Evolutionary conservation across 2,329 filamentous ascomycete species (phyloP).

Genomic region (Colletotrichum nymphaeae): DNA sequence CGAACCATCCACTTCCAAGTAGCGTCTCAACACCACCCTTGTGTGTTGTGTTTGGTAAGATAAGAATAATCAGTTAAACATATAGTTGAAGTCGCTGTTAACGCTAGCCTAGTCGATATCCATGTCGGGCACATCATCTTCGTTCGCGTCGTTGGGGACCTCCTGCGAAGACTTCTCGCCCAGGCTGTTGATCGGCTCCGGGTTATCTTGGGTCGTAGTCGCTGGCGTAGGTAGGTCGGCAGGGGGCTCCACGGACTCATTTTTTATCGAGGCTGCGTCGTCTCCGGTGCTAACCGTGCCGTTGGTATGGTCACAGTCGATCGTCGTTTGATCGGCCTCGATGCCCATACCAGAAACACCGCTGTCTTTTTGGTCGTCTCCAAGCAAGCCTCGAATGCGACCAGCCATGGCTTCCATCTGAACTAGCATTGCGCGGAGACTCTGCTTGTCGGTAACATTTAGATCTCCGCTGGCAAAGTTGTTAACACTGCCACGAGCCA

Average conservation of each 20-base stretch:
- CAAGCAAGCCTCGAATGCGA: conserved; percentile 55
- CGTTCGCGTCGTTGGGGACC: conserved; percentile 4
- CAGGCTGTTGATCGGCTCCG: conserved; percentile 37
- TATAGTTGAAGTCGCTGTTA: neutral
- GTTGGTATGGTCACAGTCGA: conserved; percentile 31
- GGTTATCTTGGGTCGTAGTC: conserved; percentile 43
- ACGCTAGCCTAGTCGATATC: conserved; percentile 48
- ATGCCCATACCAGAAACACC: neutral
- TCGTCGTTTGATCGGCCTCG: neutral
- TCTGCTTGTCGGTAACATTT: conserved; percentile 53
- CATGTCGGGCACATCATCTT: conserved; percentile 52
- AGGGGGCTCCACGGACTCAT: conserved; percentile 29
- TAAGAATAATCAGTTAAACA: neutral
- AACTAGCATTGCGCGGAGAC: conserved; percentile 60
- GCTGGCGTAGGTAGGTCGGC: conserved; percentile 35
- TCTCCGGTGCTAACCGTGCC: conserved; percentile 13
- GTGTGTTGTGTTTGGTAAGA: neutral
- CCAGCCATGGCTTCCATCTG: conserved; percentile 58
- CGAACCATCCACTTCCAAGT: neutral
- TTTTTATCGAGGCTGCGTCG: conserved; percentile 19
- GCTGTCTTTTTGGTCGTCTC: conserved; percentile 29
- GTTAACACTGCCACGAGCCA: conserved; percentile 58
- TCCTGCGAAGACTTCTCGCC: conserved; percentile 38
- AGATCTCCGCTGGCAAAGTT: conserved; percentile 56
- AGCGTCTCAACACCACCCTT: neutral